Conservation (phyloP, 441 rosid genomes). For the Pelargonium myrrhifolium region DNA sequence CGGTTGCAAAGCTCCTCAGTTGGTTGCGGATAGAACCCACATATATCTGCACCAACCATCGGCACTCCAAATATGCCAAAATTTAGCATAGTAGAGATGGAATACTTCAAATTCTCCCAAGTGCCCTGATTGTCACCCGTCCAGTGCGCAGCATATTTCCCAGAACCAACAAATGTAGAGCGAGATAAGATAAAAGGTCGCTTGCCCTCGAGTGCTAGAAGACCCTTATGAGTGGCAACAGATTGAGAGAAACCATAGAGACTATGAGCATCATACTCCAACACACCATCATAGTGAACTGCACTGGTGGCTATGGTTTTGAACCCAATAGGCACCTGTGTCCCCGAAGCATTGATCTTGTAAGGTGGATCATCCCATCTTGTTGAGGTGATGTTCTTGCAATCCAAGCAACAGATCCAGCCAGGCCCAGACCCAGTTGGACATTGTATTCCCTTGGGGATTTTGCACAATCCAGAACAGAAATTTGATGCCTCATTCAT, state of each 20-base stretch:
- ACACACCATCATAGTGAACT: constrained; percentile 74
- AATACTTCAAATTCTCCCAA: constrained; percentile 78
- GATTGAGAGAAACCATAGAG: constrained; percentile 83
- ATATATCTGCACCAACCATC: constrained; percentile 94
- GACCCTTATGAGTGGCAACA: constrained; percentile 81
- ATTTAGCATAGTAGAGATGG: constrained; percentile 80
- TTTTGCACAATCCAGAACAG: constrained; percentile 66
- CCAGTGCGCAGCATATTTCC: constrained; percentile 91
- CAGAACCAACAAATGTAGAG: constrained; percentile 88
- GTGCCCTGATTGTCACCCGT: constrained; percentile 93
- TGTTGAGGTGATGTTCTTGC: constrained; percentile 80
- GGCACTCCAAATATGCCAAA: constrained; percentile 93
- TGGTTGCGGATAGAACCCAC: constrained; percentile 86
- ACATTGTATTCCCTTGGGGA: constrained; percentile 62
- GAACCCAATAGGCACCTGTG: constrained; percentile 59
- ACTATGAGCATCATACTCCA: constrained; percentile 91
- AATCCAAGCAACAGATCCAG: constrained; percentile 92
- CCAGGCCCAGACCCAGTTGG: constrained; percentile 85
- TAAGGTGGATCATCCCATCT: constrained; percentile 96
- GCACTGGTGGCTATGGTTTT: constrained; percentile 95
- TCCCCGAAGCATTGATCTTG: constrained; percentile 85
- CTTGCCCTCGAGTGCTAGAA: constrained; percentile 65
- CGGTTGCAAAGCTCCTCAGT: constrained; percentile 97
- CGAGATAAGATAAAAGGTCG: constrained; percentile 83
- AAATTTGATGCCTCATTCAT: constrained; percentile 95